Base-by-base conservation (phyloP, 1,284 basidiomycete species). In the Apiotrichum domesticum region DNA sequence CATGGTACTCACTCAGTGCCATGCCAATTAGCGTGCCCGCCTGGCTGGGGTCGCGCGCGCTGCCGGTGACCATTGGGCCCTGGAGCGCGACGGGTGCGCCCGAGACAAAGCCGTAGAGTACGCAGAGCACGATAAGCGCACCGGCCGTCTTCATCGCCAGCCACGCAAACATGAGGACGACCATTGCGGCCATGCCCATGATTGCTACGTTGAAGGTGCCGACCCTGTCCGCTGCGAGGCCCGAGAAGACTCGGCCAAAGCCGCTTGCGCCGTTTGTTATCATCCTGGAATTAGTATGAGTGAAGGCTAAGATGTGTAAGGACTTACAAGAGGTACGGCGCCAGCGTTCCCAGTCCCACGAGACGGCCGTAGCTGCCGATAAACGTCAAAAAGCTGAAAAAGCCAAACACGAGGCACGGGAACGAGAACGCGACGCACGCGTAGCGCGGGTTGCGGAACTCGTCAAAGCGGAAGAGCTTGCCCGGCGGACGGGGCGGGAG, bases 401-500 rank as follows among this genome's bases (percentile, higher is more conserved):
- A 72, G 1, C 62, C 64, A 32, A 70, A 65, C 3, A 54, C 43
- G 35, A 59, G 67, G 35, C 52, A 56, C 63, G 67, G 55, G 41
- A 58, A 63, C 11, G 51, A 57, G 0, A 66, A 11, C 10, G 64
- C 58, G 9, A 67, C 54, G 15, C 59, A 63, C 21, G 58, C 52
- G 54, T 74, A 74, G 2, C 58, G 54, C 4, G 63, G 50, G 45
- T 65, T 66, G 40, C 56, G 62, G 57, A 72, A 73, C 32, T 66
- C 69, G n/a, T 53, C 42, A 35, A 65, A 57, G 51, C 68, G 56
- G 58, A 71, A 72, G 58, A 70, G 66, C 1, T 62, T 61, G 21
- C 71, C 69, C 9, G 63, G 58, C 5, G 69, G 67, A 51, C 64
- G 65, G 9, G 66, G 66, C 5, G 70, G 71, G 9, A 72, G 58